These are phyloP conservation scores for Thalassiosira exigua DNA, from an alignment of 352 stramenopile genomes.

Conservation along the genomic window DNA sequence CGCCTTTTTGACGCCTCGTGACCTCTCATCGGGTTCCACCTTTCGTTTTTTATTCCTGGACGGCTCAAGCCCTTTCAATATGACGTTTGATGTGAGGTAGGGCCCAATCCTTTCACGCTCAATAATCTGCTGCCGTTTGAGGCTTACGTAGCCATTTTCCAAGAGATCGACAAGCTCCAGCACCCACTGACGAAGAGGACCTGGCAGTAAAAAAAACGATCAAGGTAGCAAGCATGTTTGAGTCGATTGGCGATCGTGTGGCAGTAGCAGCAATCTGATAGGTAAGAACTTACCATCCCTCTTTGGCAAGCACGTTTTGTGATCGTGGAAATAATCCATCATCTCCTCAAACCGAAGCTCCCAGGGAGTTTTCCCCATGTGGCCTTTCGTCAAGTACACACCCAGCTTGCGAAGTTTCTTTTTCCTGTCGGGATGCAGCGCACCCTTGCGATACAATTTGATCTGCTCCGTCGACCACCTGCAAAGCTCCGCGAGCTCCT, in stretches of 20 bases:
- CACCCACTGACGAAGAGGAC: constrained; percentile 25
- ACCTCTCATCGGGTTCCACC: neutral
- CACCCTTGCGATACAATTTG: neutral
- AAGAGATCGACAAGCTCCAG: constrained; percentile 9
- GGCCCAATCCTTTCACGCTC: neutral
- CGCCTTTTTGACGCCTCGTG: neutral
- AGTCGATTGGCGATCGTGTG: too few species aligned
- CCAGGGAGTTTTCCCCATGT: constrained; percentile 14
- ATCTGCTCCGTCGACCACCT: constrained; percentile 15
- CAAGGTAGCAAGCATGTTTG: too few species aligned
- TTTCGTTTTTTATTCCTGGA: neutral
- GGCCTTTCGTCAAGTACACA: constrained; percentile 7
- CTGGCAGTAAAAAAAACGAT: too few species aligned
- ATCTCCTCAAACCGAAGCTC: constrained; percentile 16
- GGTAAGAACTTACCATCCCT: constrained; percentile 15
- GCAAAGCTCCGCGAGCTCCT: constrained; percentile 11
- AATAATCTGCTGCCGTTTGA: constrained; percentile 7
- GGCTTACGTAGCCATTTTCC: constrained; percentile 1
- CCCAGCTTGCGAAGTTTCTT: constrained; percentile 21
- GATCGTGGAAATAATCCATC: constrained; percentile 6
- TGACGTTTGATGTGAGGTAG: constrained; percentile 5
- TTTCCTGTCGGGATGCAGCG: constrained; percentile 11
- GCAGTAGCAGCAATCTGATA: too few species aligned
- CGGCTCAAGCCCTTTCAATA: neutral
- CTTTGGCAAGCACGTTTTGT: constrained; percentile 25